A percentile compares a stretch with the other conserved stretches of the same genome.
Conservation (phyloP, 2,329 filamentous ascomycete species). For the Raffaelea arxii region DNA sequence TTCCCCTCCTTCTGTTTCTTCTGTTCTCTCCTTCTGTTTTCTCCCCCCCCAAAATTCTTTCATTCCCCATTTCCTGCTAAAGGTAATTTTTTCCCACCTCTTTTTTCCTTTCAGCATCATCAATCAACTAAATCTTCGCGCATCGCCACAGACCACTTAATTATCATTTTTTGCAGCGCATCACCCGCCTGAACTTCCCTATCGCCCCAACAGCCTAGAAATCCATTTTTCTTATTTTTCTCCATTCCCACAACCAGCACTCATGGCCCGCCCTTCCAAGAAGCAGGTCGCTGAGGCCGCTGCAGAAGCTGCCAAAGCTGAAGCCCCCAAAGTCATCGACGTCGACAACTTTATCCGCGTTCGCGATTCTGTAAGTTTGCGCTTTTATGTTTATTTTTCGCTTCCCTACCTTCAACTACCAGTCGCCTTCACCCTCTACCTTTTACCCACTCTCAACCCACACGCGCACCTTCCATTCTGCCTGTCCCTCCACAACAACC, state of each 20-base stretch:
- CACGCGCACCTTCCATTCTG: neutral
- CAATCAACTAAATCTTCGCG: constrained; percentile 8
- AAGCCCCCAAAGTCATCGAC: constrained; percentile 43
- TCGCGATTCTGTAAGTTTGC: constrained; percentile 63
- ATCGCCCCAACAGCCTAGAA: neutral
- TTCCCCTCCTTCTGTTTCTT: neutral
- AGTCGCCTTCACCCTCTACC: neutral
- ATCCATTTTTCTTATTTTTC: constrained; percentile 1
- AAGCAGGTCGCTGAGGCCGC: constrained; percentile 16
- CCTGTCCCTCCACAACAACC: neutral
- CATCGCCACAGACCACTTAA: constrained; percentile 10
- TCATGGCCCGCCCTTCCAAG: constrained; percentile 18
- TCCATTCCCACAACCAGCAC: constrained; percentile 9
- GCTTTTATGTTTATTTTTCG: constrained; percentile 5
- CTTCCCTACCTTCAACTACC: neutral
- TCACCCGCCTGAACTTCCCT: neutral
- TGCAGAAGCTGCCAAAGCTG: constrained; percentile 19
- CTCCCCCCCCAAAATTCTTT: neutral
- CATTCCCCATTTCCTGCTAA: neutral
- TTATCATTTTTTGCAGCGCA: constrained; percentile 2
- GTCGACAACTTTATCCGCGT: constrained; percentile 71
- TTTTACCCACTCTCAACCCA: neutral
- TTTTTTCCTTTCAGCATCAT: constrained; percentile 6
- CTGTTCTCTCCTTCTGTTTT: constrained; percentile 5
- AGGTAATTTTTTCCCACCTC: neutral